Evolutionary conservation across 1,139 yeast genomes (phyloP), one percentile per base, ranked within the genome.

Genomic region (Torulaspora pretoriensis): DNA sequence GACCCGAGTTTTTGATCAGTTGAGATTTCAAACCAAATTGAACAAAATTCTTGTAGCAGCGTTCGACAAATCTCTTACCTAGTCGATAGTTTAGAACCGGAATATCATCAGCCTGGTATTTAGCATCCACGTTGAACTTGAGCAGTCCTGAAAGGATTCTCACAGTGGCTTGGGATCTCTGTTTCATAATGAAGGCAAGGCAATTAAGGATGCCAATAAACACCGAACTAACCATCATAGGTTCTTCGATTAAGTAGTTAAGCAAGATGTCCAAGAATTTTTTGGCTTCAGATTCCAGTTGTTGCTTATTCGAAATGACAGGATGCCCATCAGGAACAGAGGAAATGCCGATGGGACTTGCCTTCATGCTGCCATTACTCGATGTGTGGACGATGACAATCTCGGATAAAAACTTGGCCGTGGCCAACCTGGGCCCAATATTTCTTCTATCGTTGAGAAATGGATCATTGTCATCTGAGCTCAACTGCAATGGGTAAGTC

Each of bases 201-300:
- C 75, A 74, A 55, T 78, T 74, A 25, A 80, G 63, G 1, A 80
- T 68, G 2, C 84, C 79, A 5, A 82, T 72, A 32, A 80, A 73
- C 2, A 81, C 54, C 2, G 81, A 77, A 1, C 83, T 68, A 3
- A 80, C 71, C 50, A 81, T 64, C 41, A 79, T 71, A 12, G 70
- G 66, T 49, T 80, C 83, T 26, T 73, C 78, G 30, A 71, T 69
- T 45, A 89, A 70, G 17, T 76, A 70, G 39, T 72, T 69, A 40
- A 88, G 68, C 31, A 90, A 64, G 40, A 79, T 65, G 53, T 88
- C 96, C 40, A 92, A 69, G 41, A 85, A 69, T 2, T 77, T 81
- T 44, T 74, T 75, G 0, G 92, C 84, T 63, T 90, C 96, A 7
- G 83, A 78, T 55, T 84, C 89, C 53, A 88, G 67, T 9, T 63